Evolutionary conservation across 2,329 filamentous ascomycete species (phyloP), one percentile per base, ranked within the genome.

Genomic region (Zelopaecilomyces penicillatus): DNA sequence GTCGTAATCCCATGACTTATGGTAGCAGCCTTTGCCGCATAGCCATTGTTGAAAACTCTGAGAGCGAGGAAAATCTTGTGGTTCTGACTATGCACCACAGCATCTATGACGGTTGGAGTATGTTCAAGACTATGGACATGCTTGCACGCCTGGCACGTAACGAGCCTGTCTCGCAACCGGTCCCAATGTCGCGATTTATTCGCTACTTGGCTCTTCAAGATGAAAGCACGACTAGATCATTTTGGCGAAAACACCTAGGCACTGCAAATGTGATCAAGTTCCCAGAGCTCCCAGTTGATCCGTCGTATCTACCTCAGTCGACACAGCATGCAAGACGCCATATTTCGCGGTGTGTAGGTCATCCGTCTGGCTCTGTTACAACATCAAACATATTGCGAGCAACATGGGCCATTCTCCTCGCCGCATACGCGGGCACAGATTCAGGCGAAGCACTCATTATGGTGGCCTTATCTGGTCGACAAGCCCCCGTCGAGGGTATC

Each of bases 391-490:
- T 43, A 4, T 35, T 43, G 8, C 35, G 42, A 1, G 42, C 42
- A 1, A 36, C 42, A 3, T 43, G 42, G 42, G 42, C 34, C 10
- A 8, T 39, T 31, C n/a, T 43, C 4, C n/a, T 43, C 29, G 42
- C 42, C 11, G 29, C 35, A 3, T 32, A 43, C 36, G 12, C 42
- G 3, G 42, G 36, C 29, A 29, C 42, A 27, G 42, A 43, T 28
- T 27, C 29, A 28, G 29, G 29, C 29, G 38, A 40, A 37, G 43
- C 55, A 2, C 5, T 54, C 8, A 57, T 55, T 28, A 57, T 52
- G 4, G 42, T 45, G 1, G 45, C 51, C 5, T 38, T 54, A 2
- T 51, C 49, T 2, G 57, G 57, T 7, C 49, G 55, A 6, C 47
- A 52, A 11, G 49, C 49, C 2, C 47, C 50, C 1, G 34, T 59